Base-by-base conservation (phyloP, 2,329 filamentous ascomycete species). In the Canariomyces notabilis region DNA sequence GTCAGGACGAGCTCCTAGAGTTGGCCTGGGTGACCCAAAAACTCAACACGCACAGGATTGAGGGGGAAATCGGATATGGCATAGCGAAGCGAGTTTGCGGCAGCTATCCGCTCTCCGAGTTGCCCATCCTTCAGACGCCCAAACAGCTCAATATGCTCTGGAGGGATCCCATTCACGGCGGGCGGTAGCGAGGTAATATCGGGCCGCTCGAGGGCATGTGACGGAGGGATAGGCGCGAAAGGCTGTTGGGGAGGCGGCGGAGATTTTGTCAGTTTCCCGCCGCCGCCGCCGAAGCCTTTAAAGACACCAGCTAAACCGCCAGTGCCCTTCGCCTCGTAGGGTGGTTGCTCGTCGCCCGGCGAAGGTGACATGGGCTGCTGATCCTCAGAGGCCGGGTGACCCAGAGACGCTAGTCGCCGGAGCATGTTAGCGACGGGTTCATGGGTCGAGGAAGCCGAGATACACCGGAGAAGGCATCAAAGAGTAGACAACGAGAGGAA, bases 251-350 rank as follows among this genome's bases (percentile, higher is more conserved):
- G 62, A 35, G 69, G 65, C 4, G 71, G 67, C 39, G 71, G 68
- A 18, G 75, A 72, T 56, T 76, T 81, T 37, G 70, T 70, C 48
- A 74, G 66, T 62, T 74, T 80, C 6, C 42, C 40, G 48, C 71
- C 71, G 57, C 71, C 71, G 57, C 72, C 73, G 39, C 80, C 75
- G 57, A 84, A 67, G 56, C 76, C 79, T 58, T 80, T 81, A 61
- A 84, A 79, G 51, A 84, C 79, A 56, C 77, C 76, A 57, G 77
- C 79, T 57, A 84, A 70, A 56, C 77, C 78, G 51, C 79, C 71
- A 33, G 71, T 64, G 59, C 67, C 72, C 66, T 71, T 76, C 47
- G 75, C 68, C 61, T 83, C 79, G 58, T 74, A 72, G 52, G 73
- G 72, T 50, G 72, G 69, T 54, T 68, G 61, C 59, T 73, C 74